Conservation (phyloP, 225 moss, liverwort and hornwort species). For the Marchantia polymorpha region DNA sequence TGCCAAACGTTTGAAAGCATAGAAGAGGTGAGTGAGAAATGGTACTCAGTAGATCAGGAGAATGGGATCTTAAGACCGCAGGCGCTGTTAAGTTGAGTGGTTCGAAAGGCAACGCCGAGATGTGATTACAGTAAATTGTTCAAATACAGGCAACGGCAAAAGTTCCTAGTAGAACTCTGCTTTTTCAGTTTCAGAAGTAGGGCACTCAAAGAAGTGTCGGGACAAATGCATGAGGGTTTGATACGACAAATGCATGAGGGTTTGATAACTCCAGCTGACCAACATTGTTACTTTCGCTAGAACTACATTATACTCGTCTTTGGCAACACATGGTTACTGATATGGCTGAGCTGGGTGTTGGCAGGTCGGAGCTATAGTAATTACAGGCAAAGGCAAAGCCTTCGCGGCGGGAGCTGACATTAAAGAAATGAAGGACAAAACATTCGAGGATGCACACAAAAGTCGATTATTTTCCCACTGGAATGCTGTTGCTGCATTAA, state of each 20-base stretch:
- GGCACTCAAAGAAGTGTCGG: neutral
- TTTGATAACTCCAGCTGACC: neutral
- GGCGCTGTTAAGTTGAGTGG: neutral
- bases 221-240: neutral
- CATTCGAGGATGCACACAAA: slow-evolving; percentile 56
- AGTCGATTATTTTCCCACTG: slow-evolving; percentile 65
- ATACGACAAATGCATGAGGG: neutral
- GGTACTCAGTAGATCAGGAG: neutral
- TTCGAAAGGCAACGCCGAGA: neutral
- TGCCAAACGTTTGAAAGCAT: slow-evolving; percentile 60
- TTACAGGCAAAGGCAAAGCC: slow-evolving; percentile 81
- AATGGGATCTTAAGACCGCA: neutral
- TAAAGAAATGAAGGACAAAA: slow-evolving; percentile 86
- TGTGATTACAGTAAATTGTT: neutral
- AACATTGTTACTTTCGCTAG: no score
- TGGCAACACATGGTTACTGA: neutral
- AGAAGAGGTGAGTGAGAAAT: slow-evolving; percentile 39
- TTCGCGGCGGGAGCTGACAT: slow-evolving; percentile 97
- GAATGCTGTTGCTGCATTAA: slow-evolving; percentile 56
- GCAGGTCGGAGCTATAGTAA: slow-evolving; percentile 87
- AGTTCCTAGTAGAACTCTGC: neutral
- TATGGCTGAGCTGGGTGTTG: neutral
- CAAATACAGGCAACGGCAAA: neutral
- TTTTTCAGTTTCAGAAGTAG: neutral
- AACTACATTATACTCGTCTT: no score